Evolutionary conservation across 2,329 filamentous ascomycete species (phyloP), one percentile per base, ranked within the genome.

Genomic region (Ascochyta rabiei): DNA sequence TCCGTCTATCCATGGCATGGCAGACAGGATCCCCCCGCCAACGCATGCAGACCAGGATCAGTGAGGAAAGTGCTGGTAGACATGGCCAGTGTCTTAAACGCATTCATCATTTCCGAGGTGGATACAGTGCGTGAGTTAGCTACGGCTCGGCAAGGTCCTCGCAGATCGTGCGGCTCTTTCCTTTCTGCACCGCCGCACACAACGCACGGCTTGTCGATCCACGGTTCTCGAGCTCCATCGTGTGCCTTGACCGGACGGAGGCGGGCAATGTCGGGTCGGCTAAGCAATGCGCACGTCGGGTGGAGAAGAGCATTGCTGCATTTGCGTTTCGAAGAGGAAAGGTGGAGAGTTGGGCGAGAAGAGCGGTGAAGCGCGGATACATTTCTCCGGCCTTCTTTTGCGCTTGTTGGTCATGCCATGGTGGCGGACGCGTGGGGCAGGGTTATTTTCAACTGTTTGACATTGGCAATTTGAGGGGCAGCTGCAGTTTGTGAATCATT

Each of bases 291-390:
- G 18, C 21, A 30, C 26, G 19, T 38, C 19, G 16, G 31, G 50
- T 48, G 39, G 40, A 40, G 39, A 39, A 13, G 28, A 15, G 35
- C 19, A 18, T 31, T 37, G 28, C 35, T 55, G 52, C 41, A 34
- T 23, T n/a, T 10, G 37, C 7, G 18, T 23, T 49, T 55, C 23
- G 42, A 55, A 50, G 23, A 19, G 52, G 52, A 31, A 50, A 50
- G 37, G 52, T 24, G 28, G n/a, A 9, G 28, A 28, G 15, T 16
- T 10, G 46, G 52, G 52, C 42, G 46, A 55, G 35, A 50, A 55
- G 52, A 55, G 52, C 52, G 52, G 52, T 55, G 52, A 46, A 49
- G 46, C 47, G 52, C 46, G 46, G 41, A 18, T 55, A 49, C 41
- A 31, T 46, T 46, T 42, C 37, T 46, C 52, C 47, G 52, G 24